Base-by-base conservation (phyloP, 495 filamentous ascomycete species). In the Bathelium albidoporum region DNA sequence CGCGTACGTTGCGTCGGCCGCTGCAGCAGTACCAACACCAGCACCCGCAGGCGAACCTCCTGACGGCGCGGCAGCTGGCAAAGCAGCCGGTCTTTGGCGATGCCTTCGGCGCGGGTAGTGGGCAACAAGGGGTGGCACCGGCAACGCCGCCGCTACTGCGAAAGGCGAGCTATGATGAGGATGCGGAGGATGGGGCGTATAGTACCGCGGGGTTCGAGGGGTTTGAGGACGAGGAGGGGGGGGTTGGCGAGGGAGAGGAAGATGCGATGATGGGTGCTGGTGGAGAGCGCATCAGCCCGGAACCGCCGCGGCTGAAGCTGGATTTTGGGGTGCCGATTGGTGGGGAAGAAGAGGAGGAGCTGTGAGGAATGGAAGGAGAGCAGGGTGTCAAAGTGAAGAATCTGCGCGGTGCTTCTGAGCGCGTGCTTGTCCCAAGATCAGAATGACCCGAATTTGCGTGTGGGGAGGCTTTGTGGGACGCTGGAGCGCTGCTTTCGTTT, bases 61-160 rank as follows among this genome's bases (percentile, higher is more conserved):
- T 55, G 11, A 52, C 60, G 43, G 39, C 59, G 61, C 60, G 64
- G 26, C 64, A 66, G 5, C 64, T 65, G 43, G 64, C 67, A 32
- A 32, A 61, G 60, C 45, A 65, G 16, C 24, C 59, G 1, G 68
- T 39, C 9, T 24, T 11, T 59, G 62, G 12, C n/a, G 39, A 26
- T 12, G 64, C 24, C 0, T 9, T n/a, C 2, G 28, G 5, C 29
- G 32, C 63, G 36, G 32, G 26, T 9, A 28, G 58, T 34, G 20
- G 59, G n/a, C 28, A 14, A 32, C 34, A 31, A 14, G 58, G 60
- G 5, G 32, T 29, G 14, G 36, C 29, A 20, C 28, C 43, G 24
- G 63, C 65, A 83, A 86, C 66, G 78, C 84, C 73, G n/a, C 71
- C 71, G 58, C 64, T 76, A 29, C 39, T 77, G 49, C 58, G 74